phyloP scores from a whole-genome alignment of 1,139 yeast genomes.

The Suhomyces coccinellae region DNA sequence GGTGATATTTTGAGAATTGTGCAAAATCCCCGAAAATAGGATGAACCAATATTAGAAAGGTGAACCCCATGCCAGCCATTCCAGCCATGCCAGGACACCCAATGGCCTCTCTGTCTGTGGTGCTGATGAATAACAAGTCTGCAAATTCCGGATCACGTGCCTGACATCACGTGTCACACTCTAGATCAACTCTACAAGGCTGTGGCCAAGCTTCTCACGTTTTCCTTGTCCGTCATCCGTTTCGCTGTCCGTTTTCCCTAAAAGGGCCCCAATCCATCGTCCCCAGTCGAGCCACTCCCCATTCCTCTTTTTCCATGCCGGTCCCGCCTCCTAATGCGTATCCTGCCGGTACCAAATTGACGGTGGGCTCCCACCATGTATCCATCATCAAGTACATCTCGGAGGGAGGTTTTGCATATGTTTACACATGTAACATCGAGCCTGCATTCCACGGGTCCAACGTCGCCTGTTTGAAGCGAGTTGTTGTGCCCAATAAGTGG shows the following conservation, averaged over 20 bases:
- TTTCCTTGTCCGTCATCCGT: not conserved
- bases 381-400: conserved; percentile 61
- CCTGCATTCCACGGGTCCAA: conserved; percentile 51
- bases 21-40: too few species aligned
- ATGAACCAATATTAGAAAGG: too few species aligned
- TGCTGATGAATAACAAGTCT: too few species aligned
- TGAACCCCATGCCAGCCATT: too few species aligned
- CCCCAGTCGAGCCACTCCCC: not conserved
- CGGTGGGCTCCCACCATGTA: conserved; percentile 66
- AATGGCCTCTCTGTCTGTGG: too few species aligned
- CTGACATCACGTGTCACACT: too few species aligned
- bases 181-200: not conserved
- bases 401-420: conserved; percentile 77
- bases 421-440: conserved; percentile 59
- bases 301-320: conserved; percentile 18
- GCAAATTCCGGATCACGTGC: too few species aligned
- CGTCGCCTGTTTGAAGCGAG: conserved; percentile 71
- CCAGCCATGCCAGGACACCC: too few species aligned
- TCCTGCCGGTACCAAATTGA: conserved; percentile 57
- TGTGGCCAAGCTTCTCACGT: not conserved
- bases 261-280: not conserved
- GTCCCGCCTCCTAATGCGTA: conserved; percentile 57
- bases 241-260: not conserved
- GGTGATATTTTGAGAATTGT: too few species aligned
- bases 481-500: conserved; percentile 70